Evolutionary conservation across 352 stramenopile genomes (phyloP), one percentile per base, ranked within the genome.

Genomic region (Peronospora belbahrii): DNA sequence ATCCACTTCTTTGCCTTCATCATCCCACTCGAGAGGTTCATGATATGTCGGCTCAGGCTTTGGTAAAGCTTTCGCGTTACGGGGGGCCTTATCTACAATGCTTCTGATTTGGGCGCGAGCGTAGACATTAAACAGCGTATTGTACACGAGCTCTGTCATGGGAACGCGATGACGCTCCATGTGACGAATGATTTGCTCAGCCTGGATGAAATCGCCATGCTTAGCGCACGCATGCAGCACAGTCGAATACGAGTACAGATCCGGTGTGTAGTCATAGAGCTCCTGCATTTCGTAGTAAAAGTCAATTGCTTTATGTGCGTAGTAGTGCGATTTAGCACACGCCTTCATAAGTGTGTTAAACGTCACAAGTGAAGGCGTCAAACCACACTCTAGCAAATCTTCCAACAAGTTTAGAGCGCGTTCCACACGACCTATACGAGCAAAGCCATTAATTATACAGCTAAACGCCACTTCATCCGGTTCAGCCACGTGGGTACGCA

Each of bases 241-340:
- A 33, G 77, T 87, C 49, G 75, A 74, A 68, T 91, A 91, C 43
- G 76, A 83, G 49, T 80, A 76, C 56, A 74, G 46, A 52, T 88
- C 75, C 31, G 79, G 79, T 18, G 74, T 53, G 59, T 88, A 86
- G 55, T 91, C 79, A 59, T 91, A 91, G 48, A 88, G 51, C 47
- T 91, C 79, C 51, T 91, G 79, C 79, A 91, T 88, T 39, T 91
- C 79, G 42, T 88, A 62, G 66, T 88, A 91, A 32, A 91, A 88
- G 32, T 91, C 79, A 20, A 88, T 54, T 2, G 79, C 74, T 48
- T 91, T 91, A 64, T 88, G 79, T 15, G 79, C 79, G 59, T 81
- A 91, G 47, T 91, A 83, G 59, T 84, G 70, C 45, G 79, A 91
- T 58, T 88, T 88, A 43, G 79, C 74, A 43, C 79, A 91, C 18